These are phyloP conservation scores for Russula ochroleuca DNA, from an alignment of 768 basidiomycete species.

Conservation along the genomic window DNA sequence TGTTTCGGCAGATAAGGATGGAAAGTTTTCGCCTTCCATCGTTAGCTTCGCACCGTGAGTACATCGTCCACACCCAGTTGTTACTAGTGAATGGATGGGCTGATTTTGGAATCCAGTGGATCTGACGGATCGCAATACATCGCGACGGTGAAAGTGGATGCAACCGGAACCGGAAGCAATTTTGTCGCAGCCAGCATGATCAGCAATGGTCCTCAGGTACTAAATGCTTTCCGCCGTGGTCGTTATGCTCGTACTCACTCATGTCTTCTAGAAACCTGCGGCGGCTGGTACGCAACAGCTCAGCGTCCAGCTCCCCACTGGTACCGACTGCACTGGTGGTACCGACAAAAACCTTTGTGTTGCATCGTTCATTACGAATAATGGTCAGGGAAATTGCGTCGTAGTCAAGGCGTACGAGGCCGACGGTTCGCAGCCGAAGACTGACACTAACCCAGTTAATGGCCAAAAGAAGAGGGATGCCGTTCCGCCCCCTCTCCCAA, in stretches of 20 bases:
- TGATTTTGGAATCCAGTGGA: slow-evolving; percentile 33
- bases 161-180: slow-evolving; percentile 35
- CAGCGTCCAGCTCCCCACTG: slow-evolving; percentile 44
- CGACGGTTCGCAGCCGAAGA: too few species aligned
- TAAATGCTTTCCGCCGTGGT: slow-evolving; percentile 18
- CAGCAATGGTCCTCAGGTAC: slow-evolving; percentile 46
- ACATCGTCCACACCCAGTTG: slow-evolving; percentile 30
- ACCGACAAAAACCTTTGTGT: slow-evolving; percentile 44
- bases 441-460: too few species aligned
- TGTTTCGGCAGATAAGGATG: slow-evolving; percentile 33
- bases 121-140: slow-evolving; percentile 48
- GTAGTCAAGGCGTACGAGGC: slow-evolving; percentile 34
- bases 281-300: slow-evolving; percentile 37
- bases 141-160: slow-evolving; percentile 41
- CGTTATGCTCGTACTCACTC: not conserved
- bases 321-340: slow-evolving; percentile 51
- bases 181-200: slow-evolving; percentile 41
- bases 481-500: too few species aligned
- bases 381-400: slow-evolving; percentile 54
- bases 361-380: slow-evolving; percentile 46
- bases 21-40: slow-evolving; percentile 40
- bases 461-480: too few species aligned
- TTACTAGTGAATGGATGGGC: slow-evolving; percentile 43
- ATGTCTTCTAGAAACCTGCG: slow-evolving; percentile 38
- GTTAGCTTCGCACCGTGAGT: slow-evolving; percentile 48